Percentiles rank a stretch among this genome's conserved stretches.
Evolutionary conservation across 2,329 filamentous ascomycete genomes (phyloP).

Genomic region (Epichloe bromicola): DNA sequence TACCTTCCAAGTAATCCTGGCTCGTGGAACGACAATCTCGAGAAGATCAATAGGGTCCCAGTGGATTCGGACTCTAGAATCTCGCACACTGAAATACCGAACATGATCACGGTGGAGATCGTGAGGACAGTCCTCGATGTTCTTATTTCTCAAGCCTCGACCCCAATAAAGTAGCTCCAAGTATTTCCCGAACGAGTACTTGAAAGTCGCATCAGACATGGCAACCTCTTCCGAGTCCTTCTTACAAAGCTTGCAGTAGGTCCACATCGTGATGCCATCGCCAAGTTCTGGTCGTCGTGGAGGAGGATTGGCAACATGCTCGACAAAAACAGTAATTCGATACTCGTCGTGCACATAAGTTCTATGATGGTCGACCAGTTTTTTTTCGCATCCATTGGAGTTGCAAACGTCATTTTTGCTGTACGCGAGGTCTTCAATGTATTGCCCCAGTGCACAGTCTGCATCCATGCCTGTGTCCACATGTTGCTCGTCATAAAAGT

Average conservation of each 20-base stretch:
- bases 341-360: slow-evolving; percentile 96
- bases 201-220: slow-evolving; percentile 93
- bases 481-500: slow-evolving; percentile 90
- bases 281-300: slow-evolving; percentile 28
- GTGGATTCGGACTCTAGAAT: slow-evolving; percentile 76
- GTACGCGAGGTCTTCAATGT: slow-evolving; percentile 79
- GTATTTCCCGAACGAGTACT: slow-evolving; percentile 97
- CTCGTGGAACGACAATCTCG: slow-evolving; percentile 84
- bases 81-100: slow-evolving; percentile 80
- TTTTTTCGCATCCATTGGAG: slow-evolving; percentile 77
- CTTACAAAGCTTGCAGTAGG: slow-evolving; percentile 81
- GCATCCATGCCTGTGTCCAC: slow-evolving; percentile 58
- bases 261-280: slow-evolving; percentile 88
- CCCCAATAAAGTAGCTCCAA: slow-evolving; percentile 97
- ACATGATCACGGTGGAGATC: slow-evolving; percentile 88
- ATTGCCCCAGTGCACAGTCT: slow-evolving; percentile 88
- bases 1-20: slow-evolving; percentile 93
- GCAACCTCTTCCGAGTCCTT: slow-evolving; percentile 79
- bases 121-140: slow-evolving; percentile 64
- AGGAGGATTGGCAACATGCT: slow-evolving; percentile 36
- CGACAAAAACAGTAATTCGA: slow-evolving; percentile 81
- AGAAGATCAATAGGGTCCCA: slow-evolving; percentile 87
- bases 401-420: slow-evolving; percentile 66
- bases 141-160: slow-evolving; percentile 60
- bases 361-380: slow-evolving; percentile 84